A percentile compares a stretch with the other conserved stretches of the same genome.
These are phyloP conservation scores for Samsoniella hepiali DNA, from an alignment of 2,329 filamentous ascomycete species.

Conservation along the genomic window DNA sequence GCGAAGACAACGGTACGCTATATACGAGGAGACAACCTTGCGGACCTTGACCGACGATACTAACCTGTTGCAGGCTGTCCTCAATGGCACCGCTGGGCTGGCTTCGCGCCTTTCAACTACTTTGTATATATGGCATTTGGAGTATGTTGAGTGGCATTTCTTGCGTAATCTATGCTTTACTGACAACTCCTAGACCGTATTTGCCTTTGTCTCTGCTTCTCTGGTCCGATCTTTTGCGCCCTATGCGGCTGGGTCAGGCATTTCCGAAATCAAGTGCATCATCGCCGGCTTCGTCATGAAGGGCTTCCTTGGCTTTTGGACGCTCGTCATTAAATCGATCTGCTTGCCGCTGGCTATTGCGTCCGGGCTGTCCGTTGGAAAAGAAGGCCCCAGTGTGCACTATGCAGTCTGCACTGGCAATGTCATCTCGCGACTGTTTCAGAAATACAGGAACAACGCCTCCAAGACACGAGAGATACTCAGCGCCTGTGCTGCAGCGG, in stretches of 20 bases:
- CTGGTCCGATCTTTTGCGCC: constrained; percentile 90
- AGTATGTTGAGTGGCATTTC: constrained; percentile 41
- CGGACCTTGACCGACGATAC: constrained; percentile 16
- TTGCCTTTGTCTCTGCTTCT: constrained; percentile 77
- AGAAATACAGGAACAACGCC: constrained; percentile 87
- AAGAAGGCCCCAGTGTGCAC: constrained; percentile 97
- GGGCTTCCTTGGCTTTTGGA: constrained; percentile 89
- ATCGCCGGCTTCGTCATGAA: constrained; percentile 99
- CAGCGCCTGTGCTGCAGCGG: constrained; percentile 89
- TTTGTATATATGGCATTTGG: constrained; percentile 83
- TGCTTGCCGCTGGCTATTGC: constrained; percentile 88
- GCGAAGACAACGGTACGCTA: constrained; percentile 71
- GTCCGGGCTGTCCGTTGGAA: constrained; percentile 90
- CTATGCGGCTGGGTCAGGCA: constrained; percentile 93
- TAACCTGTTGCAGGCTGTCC: constrained; percentile 60
- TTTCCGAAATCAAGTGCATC: constrained; percentile 99
- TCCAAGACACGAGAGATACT: constrained; percentile 94
- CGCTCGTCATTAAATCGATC: constrained; percentile 89
- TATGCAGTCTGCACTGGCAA: constrained; percentile 98
- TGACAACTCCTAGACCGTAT: constrained; percentile 54
- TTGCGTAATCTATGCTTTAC: background rate
- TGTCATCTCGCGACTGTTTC: constrained; percentile 88
- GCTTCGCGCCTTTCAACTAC: constrained; percentile 76
- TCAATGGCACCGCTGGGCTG: constrained; percentile 88
- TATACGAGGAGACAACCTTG: background rate